These are phyloP conservation scores for Spinellus fusiger DNA, from an alignment of 192 early-diverging fungal species.

Conservation along the genomic window DNA sequence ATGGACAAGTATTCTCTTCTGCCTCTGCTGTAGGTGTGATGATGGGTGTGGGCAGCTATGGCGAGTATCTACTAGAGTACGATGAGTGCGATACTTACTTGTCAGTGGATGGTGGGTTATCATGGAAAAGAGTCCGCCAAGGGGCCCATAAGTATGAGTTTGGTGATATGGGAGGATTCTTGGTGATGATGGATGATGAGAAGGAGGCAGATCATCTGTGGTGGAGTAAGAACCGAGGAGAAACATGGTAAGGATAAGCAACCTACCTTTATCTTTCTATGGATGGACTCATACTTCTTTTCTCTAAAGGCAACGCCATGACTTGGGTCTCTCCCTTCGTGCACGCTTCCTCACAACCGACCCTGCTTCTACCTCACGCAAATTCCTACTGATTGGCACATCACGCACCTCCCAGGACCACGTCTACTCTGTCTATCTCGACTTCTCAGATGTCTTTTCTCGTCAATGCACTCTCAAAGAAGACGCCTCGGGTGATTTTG, in stretches of 20 bases:
- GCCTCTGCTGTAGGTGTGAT: slow-evolving; percentile 73
- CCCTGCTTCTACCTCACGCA: slow-evolving; percentile 68
- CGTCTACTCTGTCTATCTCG: slow-evolving; percentile 56
- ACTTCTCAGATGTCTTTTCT: slow-evolving; percentile 54
- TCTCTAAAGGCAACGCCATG: slow-evolving; percentile 28
- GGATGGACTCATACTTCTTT: no score
- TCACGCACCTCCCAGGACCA: slow-evolving; percentile 12
- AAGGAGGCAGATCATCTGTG: slow-evolving; percentile 45
- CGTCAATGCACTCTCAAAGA: slow-evolving; percentile 64
- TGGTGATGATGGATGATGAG: slow-evolving; percentile 68
- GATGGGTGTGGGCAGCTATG: slow-evolving; percentile 90
- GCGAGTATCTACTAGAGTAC: slow-evolving; percentile 61
- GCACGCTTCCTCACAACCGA: slow-evolving; percentile 71
- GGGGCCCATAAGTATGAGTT: slow-evolving; percentile 84
- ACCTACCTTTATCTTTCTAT: no score
- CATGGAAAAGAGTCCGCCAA: slow-evolving; percentile 59
- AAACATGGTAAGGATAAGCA: no score
- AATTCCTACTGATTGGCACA: slow-evolving; percentile 58
- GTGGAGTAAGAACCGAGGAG: slow-evolving; percentile 77
- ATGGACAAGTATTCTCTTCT: slow-evolving; percentile 70
- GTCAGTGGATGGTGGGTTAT: slow-evolving; percentile 76
- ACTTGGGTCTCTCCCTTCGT: slow-evolving; percentile 46
- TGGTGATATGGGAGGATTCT: slow-evolving; percentile 71
- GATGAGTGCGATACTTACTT: slow-evolving; percentile 81
- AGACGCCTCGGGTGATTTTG: slow-evolving; percentile 55